Evolutionary conservation across 495 filamentous ascomycete species (phyloP), one percentile per base, ranked within the genome.

Genomic region (Aspergillus mulundensis): DNA sequence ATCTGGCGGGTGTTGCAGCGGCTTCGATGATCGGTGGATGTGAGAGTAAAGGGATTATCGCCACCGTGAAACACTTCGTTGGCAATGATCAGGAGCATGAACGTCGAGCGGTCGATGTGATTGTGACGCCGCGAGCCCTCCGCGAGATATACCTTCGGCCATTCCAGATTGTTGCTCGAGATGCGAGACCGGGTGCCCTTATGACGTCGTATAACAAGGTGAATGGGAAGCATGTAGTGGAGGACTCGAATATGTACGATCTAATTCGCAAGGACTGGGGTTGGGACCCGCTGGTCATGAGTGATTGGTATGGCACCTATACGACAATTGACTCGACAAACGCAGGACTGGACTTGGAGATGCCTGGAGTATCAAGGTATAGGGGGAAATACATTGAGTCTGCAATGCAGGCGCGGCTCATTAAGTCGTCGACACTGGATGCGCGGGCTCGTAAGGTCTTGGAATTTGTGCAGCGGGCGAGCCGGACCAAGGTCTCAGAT

Each of bases 171-270:
- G 86, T 81, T 5, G 75, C 86, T 18, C 67, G 81, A 12, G 82
- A 87, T 55, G 66, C 79, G 3, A 69, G 78, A 21, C 87, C 87
- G 0, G 78, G 78, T 15, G 81, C 82, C 3, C 70, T 90, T 28
- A 91, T 91, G 88, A 87, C 84, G 15, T 78, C 81, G 16, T 91
- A 90, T 63, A 90, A 90, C 54, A 81, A 83, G 55, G 72, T 91
- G 30, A 90, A 91, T 63, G 88, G 87, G 12, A 73, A 72, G 11
- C 87, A 87, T 64, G 82, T 81, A 16, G 81, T 78, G 56, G 84
- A 86, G 67, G 82, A 85, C 59, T 66, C 71, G 10, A 70, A 74
- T 47, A 64, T 87, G 14, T 58, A 89, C 11, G 72, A 80, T 19
- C 74, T 90, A 16, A 61, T 90, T 39, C 77, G 88, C 28, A 75